Percentiles rank a stretch among this genome's conserved stretches.
These are phyloP conservation scores for Rhizophora apiculata DNA, from an alignment of 345 rosid genomes.

Conservation along the genomic window DNA sequence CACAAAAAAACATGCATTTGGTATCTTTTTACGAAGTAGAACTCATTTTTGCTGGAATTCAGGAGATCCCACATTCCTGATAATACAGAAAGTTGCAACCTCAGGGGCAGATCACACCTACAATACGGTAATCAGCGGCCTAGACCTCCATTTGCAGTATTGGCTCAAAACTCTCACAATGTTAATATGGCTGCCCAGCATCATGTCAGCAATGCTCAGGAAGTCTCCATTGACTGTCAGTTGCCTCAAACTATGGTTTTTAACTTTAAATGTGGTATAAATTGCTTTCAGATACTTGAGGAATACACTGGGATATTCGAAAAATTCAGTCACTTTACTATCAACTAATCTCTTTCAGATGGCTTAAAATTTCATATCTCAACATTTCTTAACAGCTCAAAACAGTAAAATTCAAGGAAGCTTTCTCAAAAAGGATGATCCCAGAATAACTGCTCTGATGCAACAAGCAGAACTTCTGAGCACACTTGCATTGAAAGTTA, in stretches of 20 bases:
- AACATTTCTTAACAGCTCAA: conserved; percentile 42
- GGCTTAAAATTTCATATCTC: conserved; percentile 3
- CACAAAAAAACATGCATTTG: neutral
- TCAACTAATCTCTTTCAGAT: neutral
- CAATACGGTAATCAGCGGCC: conserved; percentile 44
- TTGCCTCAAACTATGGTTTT: neutral
- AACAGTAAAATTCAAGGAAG: conserved; percentile 42
- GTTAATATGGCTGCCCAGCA: conserved; percentile 26
- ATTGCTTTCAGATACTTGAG: conserved; percentile 15
- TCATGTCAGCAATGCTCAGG: conserved; percentile 32
- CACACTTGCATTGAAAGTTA: conserved; percentile 74
- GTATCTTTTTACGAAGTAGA: neutral
- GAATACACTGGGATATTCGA: conserved; percentile 8
- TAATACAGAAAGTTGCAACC: conserved; percentile 37
- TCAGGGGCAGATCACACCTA: conserved; percentile 52
- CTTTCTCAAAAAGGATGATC: conserved; percentile 75
- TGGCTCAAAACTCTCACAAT: conserved; percentile 49
- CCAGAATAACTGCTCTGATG: conserved; percentile 71
- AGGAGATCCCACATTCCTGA: conserved; percentile 70
- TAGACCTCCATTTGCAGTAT: conserved; percentile 60
- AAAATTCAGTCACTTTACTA: neutral
- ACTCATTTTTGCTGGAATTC: conserved; percentile 18
- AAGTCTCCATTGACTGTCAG: conserved; percentile 45
- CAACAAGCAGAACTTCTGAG: conserved; percentile 92
- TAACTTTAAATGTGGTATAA: neutral